Conservation (phyloP, 208 protist species). For the Trypanosoma lewisi region DNA sequence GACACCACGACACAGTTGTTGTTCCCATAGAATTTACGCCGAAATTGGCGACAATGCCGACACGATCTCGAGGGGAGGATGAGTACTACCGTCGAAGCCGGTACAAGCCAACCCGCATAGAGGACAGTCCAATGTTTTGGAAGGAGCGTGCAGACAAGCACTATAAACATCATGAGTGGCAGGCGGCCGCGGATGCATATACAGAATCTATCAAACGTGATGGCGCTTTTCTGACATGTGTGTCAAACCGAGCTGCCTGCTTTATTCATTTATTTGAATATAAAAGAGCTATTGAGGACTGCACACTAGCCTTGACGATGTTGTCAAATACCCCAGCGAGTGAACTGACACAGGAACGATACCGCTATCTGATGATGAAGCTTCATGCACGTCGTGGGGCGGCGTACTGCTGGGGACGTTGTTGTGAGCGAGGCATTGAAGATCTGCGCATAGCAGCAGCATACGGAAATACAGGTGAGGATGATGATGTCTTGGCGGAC, state of each 20-base stretch:
- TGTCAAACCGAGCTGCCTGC: conserved; percentile 88
- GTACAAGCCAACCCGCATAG: conserved; percentile 89
- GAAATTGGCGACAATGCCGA: conserved; percentile 71
- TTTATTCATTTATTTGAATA: conserved; percentile 80
- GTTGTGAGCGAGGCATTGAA: conserved; percentile 53
- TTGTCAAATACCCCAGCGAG: conserved; percentile 89
- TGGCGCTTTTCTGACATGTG: conserved; percentile 86
- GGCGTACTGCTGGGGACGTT: conserved; percentile 77
- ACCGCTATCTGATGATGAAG: conserved; percentile 85
- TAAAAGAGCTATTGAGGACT: conserved; percentile 83
- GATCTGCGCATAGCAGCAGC: conserved; percentile 84
- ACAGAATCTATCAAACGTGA: conserved; percentile 92
- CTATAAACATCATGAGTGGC: conserved; percentile 73
- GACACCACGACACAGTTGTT: conserved; percentile 71
- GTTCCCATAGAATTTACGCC: conserved; percentile 88
- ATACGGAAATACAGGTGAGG: conserved; percentile 63
- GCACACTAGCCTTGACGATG: conserved; percentile 83
- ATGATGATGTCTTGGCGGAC: conserved; percentile 59
- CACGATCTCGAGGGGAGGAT: conserved; percentile 85
- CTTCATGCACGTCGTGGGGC: conserved; percentile 81
- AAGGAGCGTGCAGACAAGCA: conserved; percentile 87
- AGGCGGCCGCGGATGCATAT: conserved; percentile 82
- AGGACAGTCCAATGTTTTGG: conserved; percentile 92
- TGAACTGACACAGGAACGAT: conserved; percentile 87
- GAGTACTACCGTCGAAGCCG: conserved; percentile 91